Conservation (phyloP, 2,329 filamentous ascomycete genomes). For the Elsinoe batatas region DNA sequence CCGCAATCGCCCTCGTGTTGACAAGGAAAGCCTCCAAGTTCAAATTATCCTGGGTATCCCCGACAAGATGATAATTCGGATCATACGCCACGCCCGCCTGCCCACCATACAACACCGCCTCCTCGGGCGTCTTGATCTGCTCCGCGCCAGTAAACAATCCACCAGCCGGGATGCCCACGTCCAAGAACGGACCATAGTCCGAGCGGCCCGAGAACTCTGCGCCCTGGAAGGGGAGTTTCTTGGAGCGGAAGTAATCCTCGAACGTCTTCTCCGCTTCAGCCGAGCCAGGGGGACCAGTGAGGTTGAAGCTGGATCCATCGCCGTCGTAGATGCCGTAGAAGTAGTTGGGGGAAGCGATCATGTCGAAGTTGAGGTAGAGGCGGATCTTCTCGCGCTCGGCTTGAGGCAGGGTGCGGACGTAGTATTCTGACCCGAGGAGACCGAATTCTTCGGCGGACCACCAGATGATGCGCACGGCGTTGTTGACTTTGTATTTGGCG, state of each 20-base stretch:
- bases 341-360: constrained; percentile 58
- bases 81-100: constrained; percentile 50
- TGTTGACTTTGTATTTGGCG: constrained; percentile 62
- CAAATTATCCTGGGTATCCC: constrained; percentile 46
- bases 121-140: constrained; percentile 59
- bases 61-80: constrained; percentile 45
- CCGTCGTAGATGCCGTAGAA: constrained; percentile 48
- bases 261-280: constrained; percentile 57
- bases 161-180: constrained; percentile 54
- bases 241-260: constrained; percentile 53
- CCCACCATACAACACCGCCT: constrained; percentile 61
- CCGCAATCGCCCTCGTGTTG: constrained; percentile 40
- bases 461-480: constrained; percentile 57
- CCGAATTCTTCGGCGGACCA: constrained; percentile 57
- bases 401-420: constrained; percentile 41
- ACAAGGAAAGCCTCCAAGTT: constrained; percentile 44
- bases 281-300: constrained; percentile 51
- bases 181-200: constrained; percentile 71
- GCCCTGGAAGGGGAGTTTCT: constrained; percentile 56
- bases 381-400: constrained; percentile 49
- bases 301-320: constrained; percentile 46
- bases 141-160: constrained; percentile 72
- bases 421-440: constrained; percentile 50
- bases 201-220: constrained; percentile 70
- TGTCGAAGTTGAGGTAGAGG: constrained; percentile 63